Base-by-base conservation (phyloP, 768 basidiomycete genomes). In the Coprinopsis strossmayeri region DNA sequence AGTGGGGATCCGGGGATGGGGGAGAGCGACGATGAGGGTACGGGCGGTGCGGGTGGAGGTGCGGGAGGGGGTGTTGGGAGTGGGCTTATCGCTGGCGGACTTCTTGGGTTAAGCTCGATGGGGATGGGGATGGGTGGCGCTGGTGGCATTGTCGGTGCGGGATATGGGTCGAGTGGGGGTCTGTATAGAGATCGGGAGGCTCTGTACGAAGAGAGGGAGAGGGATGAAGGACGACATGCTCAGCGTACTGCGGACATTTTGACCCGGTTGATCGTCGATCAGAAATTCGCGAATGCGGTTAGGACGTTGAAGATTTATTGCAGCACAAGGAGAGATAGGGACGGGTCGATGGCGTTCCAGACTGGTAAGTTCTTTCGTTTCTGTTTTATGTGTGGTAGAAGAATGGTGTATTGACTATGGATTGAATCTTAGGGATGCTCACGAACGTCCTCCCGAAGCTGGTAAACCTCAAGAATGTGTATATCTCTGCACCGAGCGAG, bases 161-260 rank as follows among this genome's bases (percentile, higher is more conserved):
- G 5, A 38, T 32, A 32, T 17, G 37, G 20, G 9, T 10, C 10
- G 17, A 18, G 18, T 21, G 18, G 37, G 37, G 37, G 18, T 5
- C 13, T 18, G 18, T 5, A 26, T 42, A 26, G 49, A 26, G 41
- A 43, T 44, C 41, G 42, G 24, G 49, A 51, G 2, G 35, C 34
- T 18, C 7, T 41, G 15, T 24, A 34, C 13, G 43, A 51, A 13
- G 43, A 45, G 30, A 30, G 35, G 50, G 50, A 51, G 37, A 45
- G 45, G 43, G 50, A 74, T 30, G 64, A 70, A 5, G 66, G 64
- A 13, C 69, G 75, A 55, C 77, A 81, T 59, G 77, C 78, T 0
- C 81, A 79, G 51, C 76, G 82, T 15, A 84, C 76, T 52, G 84
- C 84, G 2, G 85, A 86, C 54, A 82, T 87, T 48, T 69, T 88